These are phyloP conservation scores for Lolium rigidum DNA, from an alignment of 176 grass and related monocot species.

Conservation along the genomic window DNA sequence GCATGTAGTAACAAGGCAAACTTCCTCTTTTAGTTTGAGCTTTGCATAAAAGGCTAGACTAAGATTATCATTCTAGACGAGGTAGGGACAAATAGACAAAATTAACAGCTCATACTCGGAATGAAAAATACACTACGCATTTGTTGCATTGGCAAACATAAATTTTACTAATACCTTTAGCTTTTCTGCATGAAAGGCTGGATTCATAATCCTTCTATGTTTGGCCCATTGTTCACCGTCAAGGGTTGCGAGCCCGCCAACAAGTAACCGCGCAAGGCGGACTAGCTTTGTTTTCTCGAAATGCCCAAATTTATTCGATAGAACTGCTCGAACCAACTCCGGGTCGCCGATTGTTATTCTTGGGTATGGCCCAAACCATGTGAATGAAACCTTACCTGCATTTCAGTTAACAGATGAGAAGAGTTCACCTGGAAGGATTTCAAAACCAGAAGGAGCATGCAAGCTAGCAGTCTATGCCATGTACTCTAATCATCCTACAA, in stretches of 20 bases:
- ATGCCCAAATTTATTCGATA: slow-evolving; percentile 50
- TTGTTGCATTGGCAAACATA: neutral
- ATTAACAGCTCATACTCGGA: neutral
- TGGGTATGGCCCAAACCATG: slow-evolving; percentile 60
- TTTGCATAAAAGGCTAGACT: neutral
- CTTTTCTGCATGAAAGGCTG: slow-evolving; percentile 70
- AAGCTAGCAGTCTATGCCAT: neutral
- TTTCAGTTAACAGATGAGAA: neutral
- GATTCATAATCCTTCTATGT: slow-evolving; percentile 68
- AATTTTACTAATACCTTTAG: slow-evolving; percentile 48
- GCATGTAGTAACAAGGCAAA: neutral
- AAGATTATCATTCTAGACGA: neutral
- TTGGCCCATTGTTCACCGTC: slow-evolving; percentile 74
- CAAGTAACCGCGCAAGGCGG: neutral
- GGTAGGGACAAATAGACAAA: neutral
- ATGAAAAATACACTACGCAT: neutral
- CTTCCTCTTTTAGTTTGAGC: neutral
- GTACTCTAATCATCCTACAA: neutral
- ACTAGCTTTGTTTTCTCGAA: slow-evolving; percentile 33
- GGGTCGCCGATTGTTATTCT: slow-evolving; percentile 51
- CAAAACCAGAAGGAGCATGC: neutral
- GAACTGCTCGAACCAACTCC: slow-evolving; percentile 45
- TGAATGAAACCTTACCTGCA: slow-evolving; percentile 56
- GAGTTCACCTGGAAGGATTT: neutral
- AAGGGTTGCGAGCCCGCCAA: slow-evolving; percentile 43